These are phyloP conservation scores for Candida ficus DNA, from an alignment of 805 yeast species.

Conservation along the genomic window DNA sequence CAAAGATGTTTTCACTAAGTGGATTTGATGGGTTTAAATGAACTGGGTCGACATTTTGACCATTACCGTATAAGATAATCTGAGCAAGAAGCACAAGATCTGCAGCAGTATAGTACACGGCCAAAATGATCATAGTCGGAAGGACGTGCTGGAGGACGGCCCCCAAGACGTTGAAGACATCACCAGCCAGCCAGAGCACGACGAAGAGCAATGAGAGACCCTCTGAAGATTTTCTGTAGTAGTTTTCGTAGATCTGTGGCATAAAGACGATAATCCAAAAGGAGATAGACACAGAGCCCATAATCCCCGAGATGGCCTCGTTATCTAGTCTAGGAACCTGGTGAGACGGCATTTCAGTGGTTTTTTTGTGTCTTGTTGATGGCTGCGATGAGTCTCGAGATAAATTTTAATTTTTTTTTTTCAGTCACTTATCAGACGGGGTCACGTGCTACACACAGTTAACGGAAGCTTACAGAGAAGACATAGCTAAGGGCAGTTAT, in stretches of 20 bases:
- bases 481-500: too few species aligned
- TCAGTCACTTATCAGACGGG: too few species aligned
- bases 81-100: constrained; percentile 82
- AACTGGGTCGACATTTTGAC: constrained; percentile 57
- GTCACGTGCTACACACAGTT: too few species aligned
- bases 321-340: constrained; percentile 13
- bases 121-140: constrained; percentile 91
- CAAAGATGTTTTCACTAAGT: constrained; percentile 64
- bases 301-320: constrained; percentile 25
- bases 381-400: too few species aligned
- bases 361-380: too few species aligned
- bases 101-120: constrained; percentile 88
- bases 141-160: constrained; percentile 84
- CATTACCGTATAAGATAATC: constrained; percentile 73
- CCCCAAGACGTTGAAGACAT: constrained; percentile 88
- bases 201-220: constrained; percentile 86
- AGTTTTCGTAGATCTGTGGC: constrained; percentile 93
- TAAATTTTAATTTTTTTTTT: too few species aligned
- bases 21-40: constrained; percentile 91
- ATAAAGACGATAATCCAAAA: constrained; percentile 98
- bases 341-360: constrained; percentile 1
- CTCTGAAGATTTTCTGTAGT: constrained; percentile 77
- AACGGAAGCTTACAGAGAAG: too few species aligned
- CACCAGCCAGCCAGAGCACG: constrained; percentile 89
- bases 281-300: constrained; percentile 80